Evolutionary conservation across 257 asterid genomes (phyloP).

Genomic region (Nicotiana noctiflora): DNA sequence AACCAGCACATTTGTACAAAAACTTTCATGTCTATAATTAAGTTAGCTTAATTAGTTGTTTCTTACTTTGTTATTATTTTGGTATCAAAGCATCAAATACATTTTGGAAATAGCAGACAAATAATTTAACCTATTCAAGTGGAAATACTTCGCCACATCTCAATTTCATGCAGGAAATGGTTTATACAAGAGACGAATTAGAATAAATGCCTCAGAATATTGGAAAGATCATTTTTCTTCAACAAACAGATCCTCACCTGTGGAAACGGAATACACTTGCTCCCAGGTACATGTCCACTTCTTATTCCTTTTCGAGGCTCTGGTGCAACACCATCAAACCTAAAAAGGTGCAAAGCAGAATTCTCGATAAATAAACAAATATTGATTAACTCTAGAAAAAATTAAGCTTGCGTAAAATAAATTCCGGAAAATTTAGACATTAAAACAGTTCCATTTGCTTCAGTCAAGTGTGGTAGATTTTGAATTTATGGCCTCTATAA

Average conservation of each 20-base stretch:
- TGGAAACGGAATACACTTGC: constrained; percentile 90
- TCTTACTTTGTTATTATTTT: no score
- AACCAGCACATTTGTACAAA: no score
- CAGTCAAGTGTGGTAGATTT: neutral
- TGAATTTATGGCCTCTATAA: neutral
- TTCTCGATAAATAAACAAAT: neutral
- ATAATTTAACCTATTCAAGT: neutral
- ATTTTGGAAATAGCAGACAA: neutral
- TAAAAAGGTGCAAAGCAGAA: constrained; percentile 16
- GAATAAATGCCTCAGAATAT: neutral
- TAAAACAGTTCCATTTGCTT: neutral
- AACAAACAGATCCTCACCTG: constrained; percentile 44
- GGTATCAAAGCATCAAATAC: neutral
- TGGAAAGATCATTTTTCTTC: neutral
- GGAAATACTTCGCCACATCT: neutral
- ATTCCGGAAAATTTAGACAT: neutral
- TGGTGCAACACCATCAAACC: constrained; percentile 92
- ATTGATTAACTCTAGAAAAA: neutral
- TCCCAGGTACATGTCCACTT: constrained; percentile 84
- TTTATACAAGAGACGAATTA: neutral
- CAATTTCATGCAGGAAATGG: neutral
- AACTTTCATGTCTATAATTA: no score
- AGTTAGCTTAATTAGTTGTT: no score
- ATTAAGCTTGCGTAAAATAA: neutral
- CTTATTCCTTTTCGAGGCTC: constrained; percentile 96